phyloP scores from a whole-genome alignment of 140 eudicot species.

The Bidens hawaiensis region DNA sequence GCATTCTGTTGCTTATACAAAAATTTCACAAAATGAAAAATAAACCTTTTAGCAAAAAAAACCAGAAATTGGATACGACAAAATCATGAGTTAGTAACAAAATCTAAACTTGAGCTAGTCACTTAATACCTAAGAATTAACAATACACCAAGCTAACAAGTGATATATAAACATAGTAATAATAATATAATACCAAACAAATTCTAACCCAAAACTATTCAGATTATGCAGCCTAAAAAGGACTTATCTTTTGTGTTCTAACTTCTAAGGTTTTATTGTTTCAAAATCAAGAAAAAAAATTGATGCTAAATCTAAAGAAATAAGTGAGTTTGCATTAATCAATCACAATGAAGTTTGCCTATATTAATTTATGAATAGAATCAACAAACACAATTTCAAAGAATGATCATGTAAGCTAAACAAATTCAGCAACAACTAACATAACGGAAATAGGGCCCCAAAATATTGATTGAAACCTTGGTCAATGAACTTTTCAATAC shows the following conservation, averaged over 20 bases:
- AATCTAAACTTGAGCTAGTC: not conserved
- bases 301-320: too few relatives aligned
- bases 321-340: too few relatives aligned
- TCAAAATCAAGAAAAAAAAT: too few relatives aligned
- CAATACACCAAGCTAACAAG: not conserved
- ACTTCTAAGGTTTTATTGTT: too few relatives aligned
- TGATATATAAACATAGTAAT: too few relatives aligned
- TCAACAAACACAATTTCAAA: not conserved
- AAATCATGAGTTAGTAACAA: not conserved
- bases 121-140: not conserved
- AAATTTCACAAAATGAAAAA: not conserved
- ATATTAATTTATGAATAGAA: not conserved
- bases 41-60: not conserved
- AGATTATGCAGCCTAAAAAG: too few relatives aligned
- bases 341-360: not conserved
- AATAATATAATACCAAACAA: too few relatives aligned
- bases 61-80: not conserved
- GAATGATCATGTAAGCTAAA: not conserved
- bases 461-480: too few relatives aligned
- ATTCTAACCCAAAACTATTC: too few relatives aligned
- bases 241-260: too few relatives aligned
- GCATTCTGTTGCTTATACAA: not conserved
- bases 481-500: not conserved
- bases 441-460: not conserved
- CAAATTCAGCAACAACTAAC: too few relatives aligned